Conservation (phyloP, 192 early-diverging fungal species). For the Backusella macrospora region DNA sequence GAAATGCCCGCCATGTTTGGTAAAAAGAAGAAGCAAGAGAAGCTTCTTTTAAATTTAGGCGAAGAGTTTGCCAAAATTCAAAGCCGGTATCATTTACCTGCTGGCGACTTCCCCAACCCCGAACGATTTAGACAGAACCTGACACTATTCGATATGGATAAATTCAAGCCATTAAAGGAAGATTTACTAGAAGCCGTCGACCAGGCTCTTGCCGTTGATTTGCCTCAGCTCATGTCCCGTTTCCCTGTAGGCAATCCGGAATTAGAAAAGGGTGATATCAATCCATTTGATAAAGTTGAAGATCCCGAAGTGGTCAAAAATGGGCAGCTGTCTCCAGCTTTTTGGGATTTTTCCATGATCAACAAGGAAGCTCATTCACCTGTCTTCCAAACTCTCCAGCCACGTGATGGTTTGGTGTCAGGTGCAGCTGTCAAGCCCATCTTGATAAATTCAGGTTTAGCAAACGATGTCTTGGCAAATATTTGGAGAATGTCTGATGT, state of each 20-base stretch:
- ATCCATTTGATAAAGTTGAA: conserved; percentile 50
- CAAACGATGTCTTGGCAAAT: conserved; percentile 64
- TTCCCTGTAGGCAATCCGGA: conserved; percentile 81
- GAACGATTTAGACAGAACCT: conserved; percentile 72
- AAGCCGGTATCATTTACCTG: conserved; percentile 67
- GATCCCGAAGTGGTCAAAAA: background rate
- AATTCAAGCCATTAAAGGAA: conserved; percentile 76
- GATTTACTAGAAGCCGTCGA: conserved; percentile 68
- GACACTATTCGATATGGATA: conserved; percentile 76
- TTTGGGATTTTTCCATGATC: conserved; percentile 58
- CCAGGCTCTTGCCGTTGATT: conserved; percentile 74
- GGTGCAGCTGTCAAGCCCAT: conserved; percentile 60
- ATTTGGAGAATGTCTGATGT: conserved; percentile 81
- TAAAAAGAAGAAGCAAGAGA: conserved; percentile 73
- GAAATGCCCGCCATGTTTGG: conserved; percentile 87
- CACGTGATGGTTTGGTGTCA: conserved; percentile 58
- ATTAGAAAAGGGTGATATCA: conserved; percentile 57
- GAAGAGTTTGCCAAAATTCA: conserved; percentile 78
- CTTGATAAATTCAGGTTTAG: conserved; percentile 67
- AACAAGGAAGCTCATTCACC: conserved; percentile 54
- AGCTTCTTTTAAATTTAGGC: conserved; percentile 71
- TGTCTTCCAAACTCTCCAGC: conserved; percentile 51
- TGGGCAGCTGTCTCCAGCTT: conserved; percentile 46
- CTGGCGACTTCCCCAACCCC: conserved; percentile 85
- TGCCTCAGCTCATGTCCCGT: conserved; percentile 75